phyloP scores from a whole-genome alignment of 2,329 filamentous ascomycete species.

The Fusarium sp. region DNA sequence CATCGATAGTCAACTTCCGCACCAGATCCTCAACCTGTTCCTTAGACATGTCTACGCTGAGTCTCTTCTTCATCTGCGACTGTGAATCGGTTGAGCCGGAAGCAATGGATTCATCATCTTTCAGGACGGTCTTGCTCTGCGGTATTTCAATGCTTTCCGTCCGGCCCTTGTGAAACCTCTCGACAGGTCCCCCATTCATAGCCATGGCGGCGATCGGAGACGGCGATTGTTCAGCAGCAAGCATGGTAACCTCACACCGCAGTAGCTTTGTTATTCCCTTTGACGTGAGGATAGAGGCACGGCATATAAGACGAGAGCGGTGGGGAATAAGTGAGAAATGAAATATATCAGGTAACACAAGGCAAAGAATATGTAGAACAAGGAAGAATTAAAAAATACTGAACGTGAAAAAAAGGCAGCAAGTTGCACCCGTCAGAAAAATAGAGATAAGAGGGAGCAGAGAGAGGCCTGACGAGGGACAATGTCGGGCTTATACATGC shows the following conservation, averaged over 20 bases:
- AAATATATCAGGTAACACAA: not conserved
- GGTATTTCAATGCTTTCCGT: constrained; percentile 41
- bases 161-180: constrained; percentile 21
- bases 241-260: constrained; percentile 29
- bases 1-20: constrained; percentile 43
- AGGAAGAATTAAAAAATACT: not conserved
- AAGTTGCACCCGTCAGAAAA: constrained; percentile 3
- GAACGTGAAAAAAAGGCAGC: constrained; percentile 15
- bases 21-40: constrained; percentile 47
- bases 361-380: not conserved
- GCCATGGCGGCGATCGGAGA: constrained; percentile 21
- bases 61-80: constrained; percentile 38
- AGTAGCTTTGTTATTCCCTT: constrained; percentile 12
- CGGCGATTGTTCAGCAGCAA: constrained; percentile 31
- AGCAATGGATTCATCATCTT: constrained; percentile 31
- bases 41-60: constrained; percentile 47
- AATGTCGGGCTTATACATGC: constrained; percentile 31
- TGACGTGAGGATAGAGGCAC: constrained; percentile 12
- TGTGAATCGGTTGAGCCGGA: constrained; percentile 40
- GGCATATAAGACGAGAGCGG: constrained; percentile 6
- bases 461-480: constrained; percentile 15
- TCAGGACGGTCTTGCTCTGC: constrained; percentile 6
- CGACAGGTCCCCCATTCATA: constrained; percentile 21
- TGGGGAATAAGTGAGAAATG: not conserved
- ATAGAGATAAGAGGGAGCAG: constrained; percentile 4